These are phyloP conservation scores for Boehmeria nivea DNA, from an alignment of 306 rosid genomes.

Conservation along the genomic window DNA sequence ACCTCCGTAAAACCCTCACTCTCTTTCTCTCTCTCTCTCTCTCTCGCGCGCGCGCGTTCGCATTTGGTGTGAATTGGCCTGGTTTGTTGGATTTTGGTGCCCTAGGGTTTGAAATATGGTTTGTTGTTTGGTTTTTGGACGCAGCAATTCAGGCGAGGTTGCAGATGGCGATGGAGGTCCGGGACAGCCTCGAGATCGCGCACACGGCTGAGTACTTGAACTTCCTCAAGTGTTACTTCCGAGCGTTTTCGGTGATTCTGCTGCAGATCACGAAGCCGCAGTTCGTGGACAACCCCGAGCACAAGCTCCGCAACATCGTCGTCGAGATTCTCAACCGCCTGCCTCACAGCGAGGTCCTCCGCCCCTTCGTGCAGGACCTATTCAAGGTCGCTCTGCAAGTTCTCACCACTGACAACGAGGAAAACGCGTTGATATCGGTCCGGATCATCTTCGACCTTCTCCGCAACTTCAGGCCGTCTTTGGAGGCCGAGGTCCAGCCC, in stretches of 20 bases:
- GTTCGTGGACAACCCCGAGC: slow-evolving; percentile 70
- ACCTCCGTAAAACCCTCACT: slow-evolving; percentile 48
- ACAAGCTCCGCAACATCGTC: slow-evolving; percentile 83
- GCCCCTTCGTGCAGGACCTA: slow-evolving; percentile 95
- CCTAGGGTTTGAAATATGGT: slow-evolving; percentile 2
- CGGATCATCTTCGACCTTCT: slow-evolving; percentile 93
- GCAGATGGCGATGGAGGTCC: slow-evolving; percentile 95
- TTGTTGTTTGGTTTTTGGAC: slow-evolving; percentile 3
- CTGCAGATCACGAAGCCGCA: slow-evolving; percentile 81
- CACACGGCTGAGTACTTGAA: slow-evolving; percentile 97
- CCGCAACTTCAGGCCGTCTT: slow-evolving; percentile 85
- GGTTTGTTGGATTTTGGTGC: slow-evolving; percentile 5
- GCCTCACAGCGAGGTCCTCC: slow-evolving; percentile 94
- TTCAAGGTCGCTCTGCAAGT: slow-evolving; percentile 95
- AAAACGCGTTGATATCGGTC: slow-evolving; percentile 79
- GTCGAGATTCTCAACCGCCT: slow-evolving; percentile 95
- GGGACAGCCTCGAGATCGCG: slow-evolving; percentile 96
- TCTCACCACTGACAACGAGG: slow-evolving; percentile 88
- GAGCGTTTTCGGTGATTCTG: slow-evolving; percentile 69
- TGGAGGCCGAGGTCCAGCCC: slow-evolving; percentile 90
- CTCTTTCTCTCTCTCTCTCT: too few relatives aligned
- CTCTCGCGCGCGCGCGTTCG: too few relatives aligned
- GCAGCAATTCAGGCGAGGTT: slow-evolving; percentile 71
- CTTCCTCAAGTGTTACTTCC: slow-evolving; percentile 83
- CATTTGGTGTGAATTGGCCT: too few relatives aligned